These are phyloP conservation scores for Saccharomycopsis sp. DNA, from an alignment of 805 yeast genomes.

Conservation along the genomic window DNA sequence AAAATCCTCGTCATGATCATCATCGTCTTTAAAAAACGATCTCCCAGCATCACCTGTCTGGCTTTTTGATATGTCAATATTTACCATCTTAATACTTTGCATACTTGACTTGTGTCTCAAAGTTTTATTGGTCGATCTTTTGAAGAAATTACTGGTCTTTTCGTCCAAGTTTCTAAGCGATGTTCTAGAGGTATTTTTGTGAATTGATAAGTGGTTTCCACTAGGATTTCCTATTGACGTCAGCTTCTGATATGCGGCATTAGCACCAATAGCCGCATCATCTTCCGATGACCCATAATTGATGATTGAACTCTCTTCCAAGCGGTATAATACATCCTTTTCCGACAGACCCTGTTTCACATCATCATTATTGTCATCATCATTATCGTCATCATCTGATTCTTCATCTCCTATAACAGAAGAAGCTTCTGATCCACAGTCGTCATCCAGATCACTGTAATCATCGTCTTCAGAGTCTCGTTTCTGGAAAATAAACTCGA, in stretches of 20 bases:
- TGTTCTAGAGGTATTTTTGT: background rate
- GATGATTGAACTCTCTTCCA: background rate
- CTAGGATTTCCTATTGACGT: background rate
- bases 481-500: constrained; percentile 65
- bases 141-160: background rate
- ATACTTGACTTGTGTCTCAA: background rate
- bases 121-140: background rate
- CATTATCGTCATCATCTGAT: constrained; percentile 18
- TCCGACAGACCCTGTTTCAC: background rate
- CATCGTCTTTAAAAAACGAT: background rate
- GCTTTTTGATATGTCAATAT: background rate
- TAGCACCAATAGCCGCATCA: background rate
- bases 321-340: background rate
- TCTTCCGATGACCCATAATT: constrained; percentile 1
- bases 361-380: constrained; percentile 6
- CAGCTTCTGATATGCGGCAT: background rate
- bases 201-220: background rate
- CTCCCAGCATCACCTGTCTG: background rate
- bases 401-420: constrained; percentile 15
- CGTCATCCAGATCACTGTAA: constrained; percentile 15
- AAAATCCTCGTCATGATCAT: constrained; percentile 19
- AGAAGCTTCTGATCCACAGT: constrained; percentile 16
- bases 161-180: background rate
- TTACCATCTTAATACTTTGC: background rate
- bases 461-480: constrained; percentile 1